phyloP scores from a whole-genome alignment of 225 moss, liverwort and hornwort species.

The Lunularia cruciata region DNA sequence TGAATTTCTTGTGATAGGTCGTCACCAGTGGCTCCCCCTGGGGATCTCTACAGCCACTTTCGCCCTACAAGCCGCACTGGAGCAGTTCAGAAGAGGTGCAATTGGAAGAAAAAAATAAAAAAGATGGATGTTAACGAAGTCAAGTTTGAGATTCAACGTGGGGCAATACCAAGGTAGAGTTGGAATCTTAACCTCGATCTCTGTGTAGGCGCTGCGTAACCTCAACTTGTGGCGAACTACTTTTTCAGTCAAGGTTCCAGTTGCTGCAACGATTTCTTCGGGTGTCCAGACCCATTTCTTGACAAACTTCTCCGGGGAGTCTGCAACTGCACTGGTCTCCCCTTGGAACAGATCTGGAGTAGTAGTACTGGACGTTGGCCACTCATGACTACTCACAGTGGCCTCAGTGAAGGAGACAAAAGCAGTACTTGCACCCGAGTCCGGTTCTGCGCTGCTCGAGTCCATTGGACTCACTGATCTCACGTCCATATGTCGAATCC shows the following conservation, averaged over 20 bases:
- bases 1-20: slow-evolving; percentile 69
- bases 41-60: slow-evolving; percentile 71
- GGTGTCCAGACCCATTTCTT: slow-evolving; percentile 55
- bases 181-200: slow-evolving; percentile 66
- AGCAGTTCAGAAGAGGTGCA: background rate
- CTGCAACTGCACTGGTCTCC: slow-evolving; percentile 13
- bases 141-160: no score
- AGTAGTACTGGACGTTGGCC: background rate
- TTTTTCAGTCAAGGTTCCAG: slow-evolving; percentile 54
- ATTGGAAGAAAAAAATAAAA: background rate
- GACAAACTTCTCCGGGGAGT: background rate
- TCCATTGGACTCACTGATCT: slow-evolving; percentile 2
- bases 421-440: background rate
- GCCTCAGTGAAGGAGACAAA: background rate
- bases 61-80: slow-evolving; percentile 62
- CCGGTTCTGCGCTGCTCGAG: background rate
- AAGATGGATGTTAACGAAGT: no score
- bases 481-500: background rate
- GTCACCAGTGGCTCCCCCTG: slow-evolving; percentile 85
- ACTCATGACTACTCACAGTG: background rate
- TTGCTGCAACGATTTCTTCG: slow-evolving; percentile 72
- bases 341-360: slow-evolving; percentile 10
- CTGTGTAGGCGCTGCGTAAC: slow-evolving; percentile 75
- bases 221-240: slow-evolving; percentile 62
- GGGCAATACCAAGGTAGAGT: background rate